Percentiles rank a stretch among this genome's conserved stretches.
Evolutionary conservation across 495 filamentous ascomycete species (phyloP).

Genomic region (Durotheca rogersii): DNA sequence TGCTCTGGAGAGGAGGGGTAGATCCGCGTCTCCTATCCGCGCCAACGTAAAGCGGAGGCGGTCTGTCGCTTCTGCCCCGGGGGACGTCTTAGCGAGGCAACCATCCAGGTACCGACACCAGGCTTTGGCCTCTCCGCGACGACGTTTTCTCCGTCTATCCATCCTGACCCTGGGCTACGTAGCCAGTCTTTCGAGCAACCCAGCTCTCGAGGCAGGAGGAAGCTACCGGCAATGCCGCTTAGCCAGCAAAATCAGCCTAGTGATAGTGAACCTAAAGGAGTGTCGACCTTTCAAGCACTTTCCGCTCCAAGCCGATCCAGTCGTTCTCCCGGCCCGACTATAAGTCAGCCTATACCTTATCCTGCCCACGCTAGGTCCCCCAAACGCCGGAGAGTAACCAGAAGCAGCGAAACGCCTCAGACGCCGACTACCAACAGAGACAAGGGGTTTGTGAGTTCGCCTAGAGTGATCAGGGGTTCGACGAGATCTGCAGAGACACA

Average conservation of each 20-base stretch:
- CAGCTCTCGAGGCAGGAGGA: not conserved
- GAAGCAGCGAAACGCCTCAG: not conserved
- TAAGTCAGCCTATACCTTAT: conserved; percentile 6
- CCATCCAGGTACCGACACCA: conserved; percentile 18
- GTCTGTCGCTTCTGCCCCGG: conserved; percentile 25
- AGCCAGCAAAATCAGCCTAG: not conserved
- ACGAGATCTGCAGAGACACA: not conserved
- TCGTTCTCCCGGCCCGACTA: not conserved
- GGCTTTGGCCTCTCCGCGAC: no score
- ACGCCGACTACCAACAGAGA: not conserved
- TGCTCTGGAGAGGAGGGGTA: not conserved
- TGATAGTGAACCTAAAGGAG: not conserved
- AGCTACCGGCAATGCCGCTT: not conserved
- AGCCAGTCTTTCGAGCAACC: not conserved
- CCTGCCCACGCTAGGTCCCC: not conserved
- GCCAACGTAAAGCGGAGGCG: conserved; percentile 16
- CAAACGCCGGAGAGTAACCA: conserved; percentile 1
- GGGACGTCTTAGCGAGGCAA: not conserved
- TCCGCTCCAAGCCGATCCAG: not conserved
- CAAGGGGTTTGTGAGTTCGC: not conserved
- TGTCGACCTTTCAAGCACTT: not conserved
- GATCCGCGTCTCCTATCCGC: conserved; percentile 16
- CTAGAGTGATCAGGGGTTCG: not conserved
- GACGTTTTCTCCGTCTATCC: no score
- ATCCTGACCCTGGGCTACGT: not conserved